phyloP scores from a whole-genome alignment of 345 rosid species.

The Dovyalis caffra region DNA sequence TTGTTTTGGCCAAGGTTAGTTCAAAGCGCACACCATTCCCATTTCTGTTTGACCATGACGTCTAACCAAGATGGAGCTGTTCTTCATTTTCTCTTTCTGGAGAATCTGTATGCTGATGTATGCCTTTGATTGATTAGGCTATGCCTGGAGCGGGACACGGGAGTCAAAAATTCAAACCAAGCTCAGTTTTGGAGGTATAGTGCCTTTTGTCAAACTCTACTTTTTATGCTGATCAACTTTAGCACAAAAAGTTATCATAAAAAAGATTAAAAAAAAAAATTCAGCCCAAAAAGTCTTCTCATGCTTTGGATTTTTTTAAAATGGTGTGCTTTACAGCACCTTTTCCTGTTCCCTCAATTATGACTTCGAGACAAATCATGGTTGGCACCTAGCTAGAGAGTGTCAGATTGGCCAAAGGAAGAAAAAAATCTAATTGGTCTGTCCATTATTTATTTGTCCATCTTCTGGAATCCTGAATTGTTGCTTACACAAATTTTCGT shows the following conservation, averaged over 20 bases:
- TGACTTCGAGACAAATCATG: neutral
- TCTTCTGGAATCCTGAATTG: neutral
- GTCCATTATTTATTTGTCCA: neutral
- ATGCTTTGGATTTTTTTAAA: neutral
- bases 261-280: no score
- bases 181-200: conserved; percentile 42
- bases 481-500: neutral
- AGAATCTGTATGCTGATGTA: neutral
- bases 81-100: neutral
- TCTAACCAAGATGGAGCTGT: neutral
- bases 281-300: conserved; percentile 16
- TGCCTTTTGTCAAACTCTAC: conserved; percentile 12
- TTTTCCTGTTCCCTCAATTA: conserved; percentile 3
- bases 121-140: conserved; percentile 31
- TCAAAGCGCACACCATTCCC: neutral
- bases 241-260: conserved; percentile 7
- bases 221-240: neutral
- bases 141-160: conserved; percentile 53
- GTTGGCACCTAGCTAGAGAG: neutral
- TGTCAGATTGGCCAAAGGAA: neutral
- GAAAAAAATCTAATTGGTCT: neutral
- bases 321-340: neutral
- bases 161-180: conserved; percentile 38
- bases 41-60: conserved; percentile 3
- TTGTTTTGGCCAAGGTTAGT: conserved; percentile 56